Base-by-base conservation (phyloP, 495 filamentous ascomycete genomes). In the Trichoderma virens region DNA sequence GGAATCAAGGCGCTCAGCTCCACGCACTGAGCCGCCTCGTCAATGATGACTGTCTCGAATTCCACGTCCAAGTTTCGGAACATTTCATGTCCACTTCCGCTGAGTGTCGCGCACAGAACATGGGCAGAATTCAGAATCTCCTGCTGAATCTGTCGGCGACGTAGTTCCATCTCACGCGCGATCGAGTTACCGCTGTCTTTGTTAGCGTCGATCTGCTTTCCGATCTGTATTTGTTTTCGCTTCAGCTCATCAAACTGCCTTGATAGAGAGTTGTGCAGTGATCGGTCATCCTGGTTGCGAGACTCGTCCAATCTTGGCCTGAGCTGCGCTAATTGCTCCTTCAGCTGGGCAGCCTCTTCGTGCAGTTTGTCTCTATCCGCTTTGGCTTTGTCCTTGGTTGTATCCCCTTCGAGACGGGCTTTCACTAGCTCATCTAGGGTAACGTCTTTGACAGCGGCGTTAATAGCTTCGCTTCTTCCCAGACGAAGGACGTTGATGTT, bases 31-130 rank as follows among this genome's bases (percentile, higher is more conserved):
- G 94, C 94, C 2, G 94, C 94, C 80, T 98, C 94, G 70, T 98
- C 94, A 70, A 98, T 96, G 70, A 98, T 89, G 66, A 98, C 94
- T 0, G 94, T 97, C 75, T 98, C 94, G 67, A 98, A 98, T 73
- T 98, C 94, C 62, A 98, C 91, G 68, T 90, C 93, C 60, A 98
- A 76, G 68, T 87, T 88, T 75, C 92, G 92, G 78, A 98, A 96
- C 88, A 98, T 97, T 61, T 98, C 95, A 68, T 98, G 95, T 18
- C 94, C 94, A 75, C 89, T 93, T 62, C 93, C 94, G 72, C 91
- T 96, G 62, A 98, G 86, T 0, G 94, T 98, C 27, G 94, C 90
- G 73, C 94, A 98, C 47, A 98, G 88, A 32, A 98, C 88, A 75
- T 98, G 89, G 13, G 94, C 90, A 27, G 86, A 85, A 68, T 96